phyloP scores from a whole-genome alignment of 2,329 filamentous ascomycete genomes.

The Botrytis elliptica region DNA sequence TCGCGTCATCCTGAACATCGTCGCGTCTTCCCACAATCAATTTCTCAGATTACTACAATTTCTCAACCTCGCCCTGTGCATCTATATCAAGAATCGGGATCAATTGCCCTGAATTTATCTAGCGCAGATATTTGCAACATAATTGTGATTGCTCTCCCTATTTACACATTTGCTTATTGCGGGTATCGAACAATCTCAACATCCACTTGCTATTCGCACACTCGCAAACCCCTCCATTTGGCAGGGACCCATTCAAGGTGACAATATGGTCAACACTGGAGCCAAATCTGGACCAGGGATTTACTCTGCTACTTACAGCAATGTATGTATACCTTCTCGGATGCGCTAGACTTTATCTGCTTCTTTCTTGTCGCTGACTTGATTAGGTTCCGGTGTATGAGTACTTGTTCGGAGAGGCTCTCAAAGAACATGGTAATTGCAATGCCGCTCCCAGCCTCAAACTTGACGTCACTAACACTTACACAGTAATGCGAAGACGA shows the following conservation, averaged over 20 bases:
- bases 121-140: background rate
- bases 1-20: slow-evolving; percentile 7
- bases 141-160: background rate
- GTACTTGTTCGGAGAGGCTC: slow-evolving; percentile 77
- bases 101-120: background rate
- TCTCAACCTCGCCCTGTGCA: background rate
- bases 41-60: background rate
- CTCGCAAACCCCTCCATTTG: slow-evolving; percentile 2
- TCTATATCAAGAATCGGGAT: background rate
- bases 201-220: background rate
- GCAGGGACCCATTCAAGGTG: background rate
- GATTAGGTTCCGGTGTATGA: slow-evolving; percentile 89
- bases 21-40: slow-evolving; percentile 11
- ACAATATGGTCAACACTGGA: slow-evolving; percentile 39
- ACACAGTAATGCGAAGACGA: slow-evolving; percentile 77
- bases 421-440: slow-evolving; percentile 65
- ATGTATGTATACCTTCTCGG: slow-evolving; percentile 48
- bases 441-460: background rate
- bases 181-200: background rate
- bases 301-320: slow-evolving; percentile 69
- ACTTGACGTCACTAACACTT: slow-evolving; percentile 8
- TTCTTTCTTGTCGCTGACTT: background rate
- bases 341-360: background rate
- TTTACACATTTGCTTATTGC: background rate
- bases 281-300: slow-evolving; percentile 43